These are phyloP conservation scores for Pyrenophora teres DNA, from an alignment of 2,329 filamentous ascomycete genomes.

Conservation along the genomic window DNA sequence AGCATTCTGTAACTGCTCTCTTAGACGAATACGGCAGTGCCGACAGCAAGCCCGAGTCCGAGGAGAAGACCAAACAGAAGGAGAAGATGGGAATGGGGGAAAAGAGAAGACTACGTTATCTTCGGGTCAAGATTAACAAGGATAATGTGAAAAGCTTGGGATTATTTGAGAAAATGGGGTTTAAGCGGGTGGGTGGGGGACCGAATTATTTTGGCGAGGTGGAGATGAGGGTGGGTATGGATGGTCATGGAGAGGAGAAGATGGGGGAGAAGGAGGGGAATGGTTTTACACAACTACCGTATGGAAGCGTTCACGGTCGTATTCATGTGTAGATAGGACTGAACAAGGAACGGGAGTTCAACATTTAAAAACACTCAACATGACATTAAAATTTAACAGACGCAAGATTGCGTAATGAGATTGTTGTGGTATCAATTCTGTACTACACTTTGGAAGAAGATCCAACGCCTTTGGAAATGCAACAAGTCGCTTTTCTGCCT, in stretches of 20 bases:
- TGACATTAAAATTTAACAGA: too few species aligned
- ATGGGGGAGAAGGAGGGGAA: too few species aligned
- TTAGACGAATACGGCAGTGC: slow-evolving; percentile 58
- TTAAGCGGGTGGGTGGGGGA: slow-evolving; percentile 53
- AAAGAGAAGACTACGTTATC: slow-evolving; percentile 45
- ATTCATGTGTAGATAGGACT: too few species aligned
- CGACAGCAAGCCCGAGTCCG: background rate
- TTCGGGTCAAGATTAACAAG: slow-evolving; percentile 66
- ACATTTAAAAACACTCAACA: too few species aligned
- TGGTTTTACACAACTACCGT: too few species aligned
- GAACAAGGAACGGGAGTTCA: too few species aligned
- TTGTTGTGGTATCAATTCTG: slow-evolving; percentile 25
- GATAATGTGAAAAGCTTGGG: slow-evolving; percentile 61
- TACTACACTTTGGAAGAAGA: background rate
- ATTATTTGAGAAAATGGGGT: slow-evolving; percentile 66
- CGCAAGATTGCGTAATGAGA: slow-evolving; percentile 7
- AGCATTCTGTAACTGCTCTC: slow-evolving; percentile 58
- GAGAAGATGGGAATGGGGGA: too few species aligned
- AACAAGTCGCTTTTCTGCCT: slow-evolving; percentile 10
- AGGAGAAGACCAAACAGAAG: too few species aligned
- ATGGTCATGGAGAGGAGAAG: background rate
- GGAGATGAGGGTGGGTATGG: slow-evolving; percentile 47
- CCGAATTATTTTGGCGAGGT: slow-evolving; percentile 72
- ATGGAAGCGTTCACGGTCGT: too few species aligned
- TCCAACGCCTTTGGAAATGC: slow-evolving; percentile 9